Evolutionary conservation across 2,329 filamentous ascomycete genomes (phyloP), one percentile per base, ranked within the genome.

Genomic region (Pleomassaria siparia): DNA sequence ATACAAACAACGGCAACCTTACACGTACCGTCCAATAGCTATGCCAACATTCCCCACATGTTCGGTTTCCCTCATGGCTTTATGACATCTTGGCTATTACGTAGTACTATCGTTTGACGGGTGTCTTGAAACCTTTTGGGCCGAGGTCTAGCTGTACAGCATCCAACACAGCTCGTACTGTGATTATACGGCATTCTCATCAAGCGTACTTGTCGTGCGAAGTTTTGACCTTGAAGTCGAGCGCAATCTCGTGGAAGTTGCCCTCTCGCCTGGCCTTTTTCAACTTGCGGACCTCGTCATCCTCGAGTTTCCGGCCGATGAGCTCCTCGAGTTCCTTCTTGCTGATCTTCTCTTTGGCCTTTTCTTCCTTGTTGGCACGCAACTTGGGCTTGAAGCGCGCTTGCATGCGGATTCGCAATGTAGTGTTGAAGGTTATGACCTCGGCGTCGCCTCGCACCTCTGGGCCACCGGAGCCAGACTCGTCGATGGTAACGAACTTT

Each of bases 331-430:
- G 75, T 72, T 96, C 90, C 62, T 86, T 86, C 52, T 88, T 80
- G 63, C 86, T 92, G 47, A 99, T 89, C 76, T 92, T 95, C 60
- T 92, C 86, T 58, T 81, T 80, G 0, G 88, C 87, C 75, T 88
- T 94, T 55, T 89, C 88, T 66, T 91, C 90, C 73, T 91, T 95
- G 0, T 80, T 82, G 9, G 86, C 86, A 71, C 87, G 88, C 37
- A 94, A 72, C 53, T 82, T 81, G 8, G 92, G 91, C 77, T 96
- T 96, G 76, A 95, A 97, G 42, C 89, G 80, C 18, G 92, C 90
- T 74, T 97, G 92, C 91, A 97, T 96, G 44, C 91, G 87, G 60
- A 97, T 82, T 41, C 89, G 81, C 50, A 95, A 69, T 6, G 85
- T 87, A 9, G 89, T 90, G 59, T 81, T 81, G 63, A 88, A 88